phyloP scores from a whole-genome alignment of 805 yeast species.

The Candida sphagnicola region DNA sequence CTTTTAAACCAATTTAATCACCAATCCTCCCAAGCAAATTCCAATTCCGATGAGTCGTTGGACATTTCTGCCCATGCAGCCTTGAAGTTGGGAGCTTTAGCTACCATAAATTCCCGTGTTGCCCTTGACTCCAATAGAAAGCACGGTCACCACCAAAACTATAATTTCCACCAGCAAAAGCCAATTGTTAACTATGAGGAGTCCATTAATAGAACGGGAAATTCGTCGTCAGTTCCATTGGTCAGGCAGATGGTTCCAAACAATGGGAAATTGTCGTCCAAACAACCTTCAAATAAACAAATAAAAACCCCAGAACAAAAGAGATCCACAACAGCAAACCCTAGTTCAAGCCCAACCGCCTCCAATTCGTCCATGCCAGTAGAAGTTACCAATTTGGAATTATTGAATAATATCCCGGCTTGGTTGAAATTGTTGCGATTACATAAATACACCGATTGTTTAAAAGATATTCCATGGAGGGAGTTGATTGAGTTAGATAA shows the following conservation, averaged over 20 bases:
- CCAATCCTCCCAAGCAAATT: constrained; percentile 10
- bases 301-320: constrained; percentile 2
- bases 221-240: constrained; percentile 36
- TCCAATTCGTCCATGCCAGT: constrained; percentile 36
- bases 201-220: constrained; percentile 30
- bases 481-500: constrained; percentile 72
- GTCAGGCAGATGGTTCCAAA: constrained; percentile 10
- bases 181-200: constrained; percentile 23
- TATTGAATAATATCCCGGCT: constrained; percentile 75
- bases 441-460: constrained; percentile 89
- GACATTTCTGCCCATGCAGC: constrained; percentile 36
- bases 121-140: constrained; percentile 42
- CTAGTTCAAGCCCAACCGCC: constrained; percentile 6
- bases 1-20: constrained; percentile 9
- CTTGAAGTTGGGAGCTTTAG: constrained; percentile 62
- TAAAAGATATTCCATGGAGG: constrained; percentile 73
- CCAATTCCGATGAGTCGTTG: constrained; percentile 18
- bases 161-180: constrained; percentile 7
- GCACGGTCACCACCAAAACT: constrained; percentile 10
- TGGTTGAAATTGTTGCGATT: constrained; percentile 89
- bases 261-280: constrained; percentile 4
- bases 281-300: constrained; percentile 1
- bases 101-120: constrained; percentile 58
- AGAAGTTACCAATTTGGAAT: constrained; percentile 38
- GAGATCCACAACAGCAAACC: constrained; percentile 4